phyloP scores from a whole-genome alignment of 257 asterid genomes.

The Dorcoceras hygrometricum region DNA sequence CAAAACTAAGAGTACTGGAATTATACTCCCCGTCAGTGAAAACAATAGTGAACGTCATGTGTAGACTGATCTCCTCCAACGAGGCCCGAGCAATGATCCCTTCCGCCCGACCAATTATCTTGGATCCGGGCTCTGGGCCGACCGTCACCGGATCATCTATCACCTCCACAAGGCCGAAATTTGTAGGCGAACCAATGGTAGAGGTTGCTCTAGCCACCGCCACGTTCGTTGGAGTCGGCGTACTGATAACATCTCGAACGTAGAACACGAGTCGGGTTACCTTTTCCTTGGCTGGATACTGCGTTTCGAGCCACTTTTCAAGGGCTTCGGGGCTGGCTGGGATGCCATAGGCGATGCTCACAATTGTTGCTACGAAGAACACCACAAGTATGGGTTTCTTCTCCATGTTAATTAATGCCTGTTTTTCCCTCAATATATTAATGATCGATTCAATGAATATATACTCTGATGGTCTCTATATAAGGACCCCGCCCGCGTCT shows the following conservation, averaged over 20 bases:
- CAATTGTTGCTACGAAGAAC: too few species aligned
- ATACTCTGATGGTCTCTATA: too few species aligned
- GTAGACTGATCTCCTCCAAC: background rate
- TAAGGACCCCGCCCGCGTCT: too few species aligned
- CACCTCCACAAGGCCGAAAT: background rate
- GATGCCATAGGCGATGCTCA: too few species aligned
- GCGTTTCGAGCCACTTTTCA: too few species aligned
- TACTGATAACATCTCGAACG: background rate
- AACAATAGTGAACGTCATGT: conserved; percentile 10
- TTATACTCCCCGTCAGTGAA: conserved; percentile 8
- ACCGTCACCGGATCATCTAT: conserved; percentile 18
- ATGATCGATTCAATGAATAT: too few species aligned
- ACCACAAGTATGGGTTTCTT: too few species aligned
- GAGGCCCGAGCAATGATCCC: conserved; percentile 1
- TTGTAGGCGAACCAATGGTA: background rate
- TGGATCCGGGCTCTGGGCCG: background rate
- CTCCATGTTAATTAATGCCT: too few species aligned
- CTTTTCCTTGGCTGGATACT: background rate
- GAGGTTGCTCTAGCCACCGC: conserved; percentile 1
- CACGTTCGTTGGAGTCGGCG: background rate
- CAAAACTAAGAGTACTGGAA: background rate
- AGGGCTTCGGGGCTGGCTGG: too few species aligned
- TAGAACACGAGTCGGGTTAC: conserved; percentile 8
- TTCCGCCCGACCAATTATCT: conserved; percentile 2
- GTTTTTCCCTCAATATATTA: too few species aligned